Base-by-base conservation (phyloP, 345 rosid species). In the Reutealis trisperma region DNA sequence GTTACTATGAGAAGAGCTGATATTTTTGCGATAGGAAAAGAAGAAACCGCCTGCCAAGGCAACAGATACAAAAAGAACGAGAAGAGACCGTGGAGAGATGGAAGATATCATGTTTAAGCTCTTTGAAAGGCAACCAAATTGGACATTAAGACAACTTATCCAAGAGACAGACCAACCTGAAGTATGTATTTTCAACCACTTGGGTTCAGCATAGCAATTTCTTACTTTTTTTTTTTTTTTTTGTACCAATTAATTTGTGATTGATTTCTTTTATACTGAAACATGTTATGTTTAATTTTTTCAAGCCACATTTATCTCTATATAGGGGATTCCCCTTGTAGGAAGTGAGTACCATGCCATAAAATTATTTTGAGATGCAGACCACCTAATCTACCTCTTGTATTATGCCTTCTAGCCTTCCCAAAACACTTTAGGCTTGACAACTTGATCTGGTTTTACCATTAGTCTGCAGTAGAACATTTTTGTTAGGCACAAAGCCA, bases 91-190 rank as follows among this genome's bases (percentile, higher is more conserved):
- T 44, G 89, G 95, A 65, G 99, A 95, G 82, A 93, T 93, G 77
- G 81, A 78, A 67, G 76, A 81, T 5, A 89, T 93, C 55, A 93
- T 90, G 97, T 93, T 94, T 79, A 94, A 93, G 87, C 97, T 91
- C 42, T 93, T 94, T 32, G 98, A 94, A 83, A 90, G 94, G 83
- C 97, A 94, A 85, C 72, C 93, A 5, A 91, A 94, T 79, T 94
- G 98, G 97, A 90, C 93, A 63, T 69, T 89, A 67, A 88, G 90
- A 76, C 92, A 80, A 67, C 89, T 94, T 49, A 88, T 94, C 82
- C 92, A 90, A 59, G 94, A 94, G 86, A 94, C 98, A 0, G 93
- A 93, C 75, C 98, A 93, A 73, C 98, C 98, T 45, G 98, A 88
- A 87, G 97, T 93, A 89, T 59, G 87, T 67, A 27, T 37, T 37